These are phyloP conservation scores for Penicillium argentinense DNA, from an alignment of 495 filamentous ascomycete species.

Conservation along the genomic window DNA sequence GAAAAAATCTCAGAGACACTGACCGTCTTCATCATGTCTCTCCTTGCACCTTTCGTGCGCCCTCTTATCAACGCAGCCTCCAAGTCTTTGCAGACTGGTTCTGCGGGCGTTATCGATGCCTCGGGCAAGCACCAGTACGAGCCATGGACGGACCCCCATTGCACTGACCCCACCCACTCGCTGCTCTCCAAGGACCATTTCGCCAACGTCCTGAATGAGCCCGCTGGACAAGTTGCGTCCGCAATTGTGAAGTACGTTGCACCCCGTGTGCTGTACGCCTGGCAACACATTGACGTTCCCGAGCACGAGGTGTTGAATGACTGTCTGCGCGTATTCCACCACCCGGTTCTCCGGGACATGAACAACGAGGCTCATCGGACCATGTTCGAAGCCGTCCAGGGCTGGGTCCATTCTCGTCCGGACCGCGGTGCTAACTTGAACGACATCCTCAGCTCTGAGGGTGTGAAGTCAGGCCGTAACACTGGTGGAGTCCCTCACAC, in stretches of 20 bases:
- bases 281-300: constrained; percentile 79
- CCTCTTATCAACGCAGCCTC: constrained; percentile 89
- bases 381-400: constrained; percentile 82
- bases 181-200: constrained; percentile 97
- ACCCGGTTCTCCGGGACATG: constrained; percentile 75
- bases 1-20: constrained; percentile 91
- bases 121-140: constrained; percentile 85
- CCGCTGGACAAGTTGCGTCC: constrained; percentile 78
- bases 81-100: constrained; percentile 78
- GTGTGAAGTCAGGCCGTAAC: constrained; percentile 79
- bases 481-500: constrained; percentile 51
- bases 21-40: constrained; percentile 83
- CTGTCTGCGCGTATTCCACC: constrained; percentile 78
- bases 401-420: constrained; percentile 67
- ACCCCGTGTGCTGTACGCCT: constrained; percentile 84
- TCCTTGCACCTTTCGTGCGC: constrained; percentile 84
- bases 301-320: constrained; percentile 79
- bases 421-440: constrained; percentile 65
- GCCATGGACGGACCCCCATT: constrained; percentile 82
- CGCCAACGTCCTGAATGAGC: constrained; percentile 85
- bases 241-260: constrained; percentile 80
- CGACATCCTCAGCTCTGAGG: constrained; percentile 68
- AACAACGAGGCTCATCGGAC: constrained; percentile 72
- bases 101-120: constrained; percentile 73
- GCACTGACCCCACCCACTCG: constrained; percentile 91